Evolutionary conservation across 176 grass and related monocot species (phyloP).

Genomic region (Musa schizocarpa): DNA sequence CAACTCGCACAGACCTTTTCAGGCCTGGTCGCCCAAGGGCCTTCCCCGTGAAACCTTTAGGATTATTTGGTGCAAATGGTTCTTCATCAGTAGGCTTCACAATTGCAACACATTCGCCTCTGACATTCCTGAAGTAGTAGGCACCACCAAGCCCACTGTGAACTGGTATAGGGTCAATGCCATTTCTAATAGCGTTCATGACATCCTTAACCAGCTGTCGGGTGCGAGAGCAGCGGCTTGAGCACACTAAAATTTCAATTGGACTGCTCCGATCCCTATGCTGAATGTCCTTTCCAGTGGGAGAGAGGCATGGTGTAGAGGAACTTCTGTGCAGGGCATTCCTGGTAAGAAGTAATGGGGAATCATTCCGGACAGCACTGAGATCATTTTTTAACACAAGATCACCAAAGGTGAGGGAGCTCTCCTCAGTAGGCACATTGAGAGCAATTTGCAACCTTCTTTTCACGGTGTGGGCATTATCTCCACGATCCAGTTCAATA

Average conservation of each 20-base stretch:
- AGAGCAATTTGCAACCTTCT: conserved; percentile 55
- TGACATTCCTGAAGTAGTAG: conserved; percentile 61
- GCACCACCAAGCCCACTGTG: conserved; percentile 64
- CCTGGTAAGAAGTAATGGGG: conserved; percentile 59
- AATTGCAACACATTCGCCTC: conserved; percentile 55
- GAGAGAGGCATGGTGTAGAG: conserved; percentile 60
- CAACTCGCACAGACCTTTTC: conserved; percentile 64
- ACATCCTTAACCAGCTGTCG: conserved; percentile 59
- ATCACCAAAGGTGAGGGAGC: conserved; percentile 60
- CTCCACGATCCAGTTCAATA: conserved; percentile 47
- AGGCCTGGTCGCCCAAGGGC: conserved; percentile 67
- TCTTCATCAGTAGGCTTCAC: conserved; percentile 80
- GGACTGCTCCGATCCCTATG: conserved; percentile 41
- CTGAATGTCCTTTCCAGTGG: conserved; percentile 36
- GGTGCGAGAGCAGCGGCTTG: conserved; percentile 31
- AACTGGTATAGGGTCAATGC: conserved; percentile 42
- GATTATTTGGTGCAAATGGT: conserved; percentile 79
- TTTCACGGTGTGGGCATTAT: conserved; percentile 63
- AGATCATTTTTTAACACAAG: conserved; percentile 66
- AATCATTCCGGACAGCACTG: conserved; percentile 51
- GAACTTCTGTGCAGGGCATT: conserved; percentile 56
- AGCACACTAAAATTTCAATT: conserved; percentile 53
- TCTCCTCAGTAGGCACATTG: conserved; percentile 56
- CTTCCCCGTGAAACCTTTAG: conserved; percentile 68
- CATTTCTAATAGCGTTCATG: conserved; percentile 52